A percentile compares a stretch with the other conserved stretches of the same genome.
phyloP scores from a whole-genome alignment of 306 rosid species.

The Quercus aquifolioides region DNA sequence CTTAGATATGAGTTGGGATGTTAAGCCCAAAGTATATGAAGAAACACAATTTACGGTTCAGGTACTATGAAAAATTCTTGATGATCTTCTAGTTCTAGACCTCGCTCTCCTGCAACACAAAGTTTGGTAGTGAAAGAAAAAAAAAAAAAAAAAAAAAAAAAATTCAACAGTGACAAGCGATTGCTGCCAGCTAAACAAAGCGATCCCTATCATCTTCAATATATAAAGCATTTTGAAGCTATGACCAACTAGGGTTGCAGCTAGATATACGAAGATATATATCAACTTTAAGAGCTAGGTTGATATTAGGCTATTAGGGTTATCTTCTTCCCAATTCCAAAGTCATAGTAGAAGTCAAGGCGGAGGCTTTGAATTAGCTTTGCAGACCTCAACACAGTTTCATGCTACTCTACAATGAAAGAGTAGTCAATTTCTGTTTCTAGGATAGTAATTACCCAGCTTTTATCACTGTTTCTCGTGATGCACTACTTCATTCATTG shows the following conservation, averaged over 20 bases:
- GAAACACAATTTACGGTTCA: constrained; percentile 2
- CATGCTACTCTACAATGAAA: neutral
- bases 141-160: neutral
- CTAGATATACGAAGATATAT: neutral
- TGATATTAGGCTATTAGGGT: constrained; percentile 7
- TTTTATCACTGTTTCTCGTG: constrained; percentile 1
- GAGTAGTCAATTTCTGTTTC: neutral
- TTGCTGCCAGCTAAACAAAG: constrained; percentile 7
- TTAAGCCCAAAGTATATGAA: neutral
- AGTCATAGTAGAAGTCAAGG: neutral
- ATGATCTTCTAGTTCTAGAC: constrained; percentile 15
- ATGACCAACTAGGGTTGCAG: constrained; percentile 13
- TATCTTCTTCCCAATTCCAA: constrained; percentile 1
- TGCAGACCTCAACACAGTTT: neutral
- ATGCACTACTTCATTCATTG: constrained; percentile 4
- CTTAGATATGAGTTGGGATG: neutral
- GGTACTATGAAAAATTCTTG: neutral
- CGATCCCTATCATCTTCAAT: neutral
- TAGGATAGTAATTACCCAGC: neutral
- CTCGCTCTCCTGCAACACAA: neutral
- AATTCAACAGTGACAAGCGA: constrained; percentile 6
- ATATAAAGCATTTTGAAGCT: neutral
- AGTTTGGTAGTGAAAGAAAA: neutral
- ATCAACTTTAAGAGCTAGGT: neutral
- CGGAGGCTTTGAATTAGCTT: neutral